A percentile compares a stretch with the other conserved stretches of the same genome.
These are phyloP conservation scores for Aurantiochytrium sp. DNA, from an alignment of 108 stramenopile genomes.

Conservation along the genomic window DNA sequence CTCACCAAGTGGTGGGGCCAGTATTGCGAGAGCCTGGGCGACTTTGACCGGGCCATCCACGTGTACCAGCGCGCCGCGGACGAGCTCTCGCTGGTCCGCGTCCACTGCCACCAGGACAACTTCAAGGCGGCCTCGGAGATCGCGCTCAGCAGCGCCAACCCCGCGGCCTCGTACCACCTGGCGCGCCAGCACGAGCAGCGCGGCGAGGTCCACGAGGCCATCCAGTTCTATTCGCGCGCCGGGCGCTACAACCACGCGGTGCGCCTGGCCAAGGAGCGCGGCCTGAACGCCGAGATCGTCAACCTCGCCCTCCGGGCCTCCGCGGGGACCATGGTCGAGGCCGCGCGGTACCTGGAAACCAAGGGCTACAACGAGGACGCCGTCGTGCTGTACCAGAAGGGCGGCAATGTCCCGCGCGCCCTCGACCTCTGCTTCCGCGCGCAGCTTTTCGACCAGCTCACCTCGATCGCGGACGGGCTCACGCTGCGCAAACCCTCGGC, in stretches of 20 bases:
- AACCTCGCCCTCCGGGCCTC: slow-evolving; percentile 58
- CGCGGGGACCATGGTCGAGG: slow-evolving; percentile 47
- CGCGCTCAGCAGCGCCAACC: slow-evolving; percentile 51
- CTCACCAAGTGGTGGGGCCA: slow-evolving; percentile 63
- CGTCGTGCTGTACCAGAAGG: slow-evolving; percentile 62
- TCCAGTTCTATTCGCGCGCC: slow-evolving; percentile 46
- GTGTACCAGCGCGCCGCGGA: slow-evolving; percentile 50
- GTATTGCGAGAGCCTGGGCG: slow-evolving; percentile 54
- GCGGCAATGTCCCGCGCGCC: slow-evolving; percentile 58
- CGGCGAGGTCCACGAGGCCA: slow-evolving; percentile 46
- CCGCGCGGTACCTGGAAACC: slow-evolving; percentile 59
- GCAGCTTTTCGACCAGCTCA: slow-evolving; percentile 52
- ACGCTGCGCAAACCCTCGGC: slow-evolving; percentile 33
- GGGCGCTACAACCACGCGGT: slow-evolving; percentile 66
- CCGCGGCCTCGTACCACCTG: slow-evolving; percentile 62
- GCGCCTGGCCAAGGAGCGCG: slow-evolving; percentile 57
- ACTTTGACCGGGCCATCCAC: slow-evolving; percentile 48
- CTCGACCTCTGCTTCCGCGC: slow-evolving; percentile 59
- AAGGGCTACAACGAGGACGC: slow-evolving; percentile 66
- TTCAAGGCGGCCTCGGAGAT: slow-evolving; percentile 43
- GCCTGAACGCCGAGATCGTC: slow-evolving; percentile 59
- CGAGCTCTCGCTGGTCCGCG: slow-evolving; percentile 56
- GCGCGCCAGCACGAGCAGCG: slow-evolving; percentile 54
- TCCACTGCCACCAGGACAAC: slow-evolving; percentile 47
- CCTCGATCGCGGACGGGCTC: slow-evolving; percentile 50